Evolutionary conservation across 257 asterid species (phyloP), one percentile per base, ranked within the genome.

Genomic region (Jasminum sambac): DNA sequence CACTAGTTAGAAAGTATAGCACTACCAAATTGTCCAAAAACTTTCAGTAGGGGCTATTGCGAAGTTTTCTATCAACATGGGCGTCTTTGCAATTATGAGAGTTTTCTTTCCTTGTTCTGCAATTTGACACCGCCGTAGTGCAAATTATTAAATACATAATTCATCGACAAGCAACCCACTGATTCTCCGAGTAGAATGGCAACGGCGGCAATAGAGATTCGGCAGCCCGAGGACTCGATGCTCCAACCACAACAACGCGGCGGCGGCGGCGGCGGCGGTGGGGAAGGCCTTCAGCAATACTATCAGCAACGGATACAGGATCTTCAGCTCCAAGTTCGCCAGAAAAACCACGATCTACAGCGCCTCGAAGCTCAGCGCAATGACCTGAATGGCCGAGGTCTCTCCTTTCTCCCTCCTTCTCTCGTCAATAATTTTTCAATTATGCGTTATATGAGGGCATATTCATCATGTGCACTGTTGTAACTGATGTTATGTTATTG

Each of bases 341-440:
- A 87, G 67, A 87, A 84, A 24, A 77, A 19, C 43, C 80, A 84
- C 75, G 86, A 89, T 81, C 87, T 87, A 26, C 88, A 85, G 74
- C 89, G 91, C 40, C 90, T 85, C 42, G 89, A 89, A 79, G 96
- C 96, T 55, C 94, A 89, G 77, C 87, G 96, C 69, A 87, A 89
- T 40, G 90, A 89, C 73, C 91, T 89, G 19, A 89, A 89, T 68
- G 84, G 83, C 55, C 79, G 88, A 84, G 96, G 96, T 86, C 40
- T 61, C 0, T 64, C 63, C 11, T 63, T 44, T 24, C 41, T 50
- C 59, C 25, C 23, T 50, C 59, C 30, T 25, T 52, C 30, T 11
- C 13, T 21, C 8, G 8, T 30, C 62, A 55, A 55, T 10, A 50
- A 55, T 55, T 21, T 55, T 19, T 14, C 8, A 55, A 21, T 10